Evolutionary conservation across 257 asterid species (phyloP), one percentile per base, ranked within the genome.

Genomic region (Verbena officinalis): DNA sequence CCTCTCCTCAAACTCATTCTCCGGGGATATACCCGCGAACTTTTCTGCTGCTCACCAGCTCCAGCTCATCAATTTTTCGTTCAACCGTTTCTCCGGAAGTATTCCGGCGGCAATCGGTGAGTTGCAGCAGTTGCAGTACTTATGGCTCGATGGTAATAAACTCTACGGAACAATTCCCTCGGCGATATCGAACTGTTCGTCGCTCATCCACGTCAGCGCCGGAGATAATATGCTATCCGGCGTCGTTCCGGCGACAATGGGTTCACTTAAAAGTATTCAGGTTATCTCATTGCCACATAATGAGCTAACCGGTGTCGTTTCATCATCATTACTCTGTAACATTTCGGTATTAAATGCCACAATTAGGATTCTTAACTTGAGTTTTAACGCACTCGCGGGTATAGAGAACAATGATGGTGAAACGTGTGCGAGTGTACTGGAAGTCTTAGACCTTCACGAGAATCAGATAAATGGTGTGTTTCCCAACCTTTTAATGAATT

Each of bases 311-410:
- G 97, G 97, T 5, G 77, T 70, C 62, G 85, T 90, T 74, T 85
- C 95, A 31, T 24, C 74, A 0, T 76, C 95, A 5, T 69, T 90
- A 14, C 45, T 85, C 1, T 90, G 95, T 63, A 78, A 77, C 72
- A 68, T 61, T 61, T 78, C 94, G 1, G 69, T 44, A 53, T 49
- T 67, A 30, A 79, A 79, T 79, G 74, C 95, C 70, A 79, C 90
- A 36, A 67, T 82, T 55, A 74, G 86, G 75, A 61, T 81, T 65
- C 79, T 87, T 74, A 73, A 85, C 53, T 64, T 90, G 74, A 86
- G 97, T 51, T 77, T 78, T 57, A 90, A 90, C 79, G 77, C 71
- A 63, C 79, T 90, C 95, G 87, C 95, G 90, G 85, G 95, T 27
- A 69, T 90, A 48, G 84, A 65, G 64, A 68, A 59, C 36, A 68